Evolutionary conservation across 805 yeast species (phyloP), one percentile per base, ranked within the genome.

Genomic region (Lipomyces spencermartinsiae): DNA sequence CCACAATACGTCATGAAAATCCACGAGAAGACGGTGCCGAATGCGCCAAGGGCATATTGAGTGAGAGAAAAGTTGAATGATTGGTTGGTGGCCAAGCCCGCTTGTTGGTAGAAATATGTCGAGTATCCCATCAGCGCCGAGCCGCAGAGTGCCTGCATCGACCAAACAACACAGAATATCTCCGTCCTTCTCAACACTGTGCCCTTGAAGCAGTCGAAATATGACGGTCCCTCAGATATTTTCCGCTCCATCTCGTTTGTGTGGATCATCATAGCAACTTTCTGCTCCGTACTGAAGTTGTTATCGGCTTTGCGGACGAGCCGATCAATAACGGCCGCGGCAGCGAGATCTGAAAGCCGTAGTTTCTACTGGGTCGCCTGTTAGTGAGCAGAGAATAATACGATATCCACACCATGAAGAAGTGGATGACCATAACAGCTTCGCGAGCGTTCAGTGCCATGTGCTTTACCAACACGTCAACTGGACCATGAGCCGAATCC

Each of bases 111-210:
- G 19, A 43, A 43, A 16, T 43, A 43, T 43, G 49, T 43, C 9
- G 49, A 43, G 22, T 66, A 67, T 10, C 59, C 59, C 57, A 51
- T 46, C 7, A 67, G 43, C 6, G 68, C 12, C 5, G 55, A 19
- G 4, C 70, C 70, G 31, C 22, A 78, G 14, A 81, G 63, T 2
- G 58, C 34, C 54, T 62, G 69, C 22, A 49, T 39, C 35, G 73
- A 61, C 53, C 74, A 67, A 55, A 82, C 75, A 31, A 86, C 86
- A 22, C 73, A 55, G 25, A 67, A 34, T 57, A 70, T 74, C 43
- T 75, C 58, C 8, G 73, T 60, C 49, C 76, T 61, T 31, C 78
- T 63, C 14, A 39, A 34, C 55, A 61, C 71, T 37, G 58, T 55
- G 22, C 61, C 61, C 49, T 33, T 61, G 1, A 67, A 31, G 39